Percentiles rank a stretch among this genome's conserved stretches.
Evolutionary conservation across 768 basidiomycete species (phyloP).

Genomic region (Trametes cingulata): DNA sequence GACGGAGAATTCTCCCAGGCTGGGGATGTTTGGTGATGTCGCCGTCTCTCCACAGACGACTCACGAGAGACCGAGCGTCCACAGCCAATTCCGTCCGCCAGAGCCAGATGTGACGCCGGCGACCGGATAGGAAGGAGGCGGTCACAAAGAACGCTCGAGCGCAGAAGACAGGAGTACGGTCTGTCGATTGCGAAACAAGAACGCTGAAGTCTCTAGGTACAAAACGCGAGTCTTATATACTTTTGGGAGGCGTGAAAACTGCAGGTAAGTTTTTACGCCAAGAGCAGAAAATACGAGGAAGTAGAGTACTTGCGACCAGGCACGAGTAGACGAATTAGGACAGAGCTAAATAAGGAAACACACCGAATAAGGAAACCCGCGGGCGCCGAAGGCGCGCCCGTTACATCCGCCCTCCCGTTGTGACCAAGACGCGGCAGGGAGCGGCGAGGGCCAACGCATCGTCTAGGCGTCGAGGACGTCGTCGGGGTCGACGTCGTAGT

Average conservation of each 20-base stretch:
- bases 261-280: not conserved
- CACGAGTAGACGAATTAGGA: not conserved
- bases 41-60: too few relatives aligned
- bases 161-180: slow-evolving; percentile 12
- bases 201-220: not conserved
- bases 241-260: too few relatives aligned
- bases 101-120: too few relatives aligned
- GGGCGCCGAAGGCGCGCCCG: not conserved
- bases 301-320: not conserved
- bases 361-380: not conserved
- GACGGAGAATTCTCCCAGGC: too few relatives aligned
- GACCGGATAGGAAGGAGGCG: slow-evolving; percentile 1
- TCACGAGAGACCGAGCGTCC: too few relatives aligned
- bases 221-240: not conserved
- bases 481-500: not conserved
- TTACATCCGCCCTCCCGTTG: slow-evolving; percentile 9
- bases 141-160: not conserved
- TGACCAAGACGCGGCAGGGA: not conserved
- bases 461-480: not conserved
- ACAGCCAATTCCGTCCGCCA: too few relatives aligned
- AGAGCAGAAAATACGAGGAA: not conserved
- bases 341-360: too few relatives aligned
- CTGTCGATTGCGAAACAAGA: not conserved
- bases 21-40: too few relatives aligned
- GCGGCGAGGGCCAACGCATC: not conserved